phyloP scores from a whole-genome alignment of 768 basidiomycete genomes.

The Tricholomella constricta region DNA sequence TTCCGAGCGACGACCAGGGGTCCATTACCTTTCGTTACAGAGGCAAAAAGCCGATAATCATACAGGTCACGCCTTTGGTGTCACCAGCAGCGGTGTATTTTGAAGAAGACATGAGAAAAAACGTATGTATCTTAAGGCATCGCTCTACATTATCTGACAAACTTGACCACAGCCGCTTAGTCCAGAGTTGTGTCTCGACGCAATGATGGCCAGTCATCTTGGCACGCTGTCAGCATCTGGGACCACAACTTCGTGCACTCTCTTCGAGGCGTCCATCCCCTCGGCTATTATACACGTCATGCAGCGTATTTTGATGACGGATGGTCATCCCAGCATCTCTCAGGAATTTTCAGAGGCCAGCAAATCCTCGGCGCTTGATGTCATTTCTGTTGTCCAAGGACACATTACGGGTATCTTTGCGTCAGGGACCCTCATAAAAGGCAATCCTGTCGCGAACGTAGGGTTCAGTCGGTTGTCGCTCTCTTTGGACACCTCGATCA shows the following conservation, averaged over 20 bases:
- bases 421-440: constrained; percentile 20
- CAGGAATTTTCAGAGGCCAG: constrained; percentile 19
- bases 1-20: constrained; percentile 22
- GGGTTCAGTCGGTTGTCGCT: constrained; percentile 23
- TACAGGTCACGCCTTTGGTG: constrained; percentile 60
- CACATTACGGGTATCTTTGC: constrained; percentile 22
- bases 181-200: constrained; percentile 42
- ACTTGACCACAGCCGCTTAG: constrained; percentile 27
- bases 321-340: constrained; percentile 31
- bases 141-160: neutral
- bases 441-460: constrained; percentile 19
- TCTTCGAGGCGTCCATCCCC: constrained; percentile 46
- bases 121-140: constrained; percentile 36
- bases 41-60: constrained; percentile 35
- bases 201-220: constrained; percentile 44
- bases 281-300: constrained; percentile 42
- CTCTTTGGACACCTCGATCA: constrained; percentile 31
- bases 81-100: constrained; percentile 44
- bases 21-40: constrained; percentile 44
- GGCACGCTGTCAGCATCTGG: constrained; percentile 28
- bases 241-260: constrained; percentile 18
- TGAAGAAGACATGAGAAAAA: constrained; percentile 46
- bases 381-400: constrained; percentile 28
- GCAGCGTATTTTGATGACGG: constrained; percentile 46
- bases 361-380: constrained; percentile 32